Evolutionary conservation across 2,329 filamentous ascomycete species (phyloP).

Genomic region (Chaetoscypha palmicola): DNA sequence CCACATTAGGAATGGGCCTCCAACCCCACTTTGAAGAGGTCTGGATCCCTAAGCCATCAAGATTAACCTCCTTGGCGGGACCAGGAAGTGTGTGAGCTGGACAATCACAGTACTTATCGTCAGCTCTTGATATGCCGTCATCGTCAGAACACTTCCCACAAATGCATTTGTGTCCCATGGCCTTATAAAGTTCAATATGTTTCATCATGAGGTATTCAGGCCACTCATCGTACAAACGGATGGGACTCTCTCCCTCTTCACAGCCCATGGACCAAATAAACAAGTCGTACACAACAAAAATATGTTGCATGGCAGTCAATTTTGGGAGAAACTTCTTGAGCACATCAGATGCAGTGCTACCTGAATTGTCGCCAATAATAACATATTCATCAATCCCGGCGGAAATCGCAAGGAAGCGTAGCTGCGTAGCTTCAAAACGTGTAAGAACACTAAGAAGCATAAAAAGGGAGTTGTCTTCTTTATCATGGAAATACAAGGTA

Average conservation of each 20-base stretch:
- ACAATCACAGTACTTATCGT: too few relatives aligned
- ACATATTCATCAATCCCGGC: background rate
- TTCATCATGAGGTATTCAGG: background rate
- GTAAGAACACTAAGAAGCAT: slow-evolving; percentile 10
- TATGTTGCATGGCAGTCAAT: background rate
- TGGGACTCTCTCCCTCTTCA: background rate
- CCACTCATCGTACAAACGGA: background rate
- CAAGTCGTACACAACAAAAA: background rate
- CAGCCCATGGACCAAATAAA: background rate
- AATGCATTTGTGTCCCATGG: background rate
- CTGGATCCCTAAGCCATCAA: too few relatives aligned
- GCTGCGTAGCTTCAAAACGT: background rate
- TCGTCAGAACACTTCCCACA: background rate
- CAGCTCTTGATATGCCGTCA: too few relatives aligned
- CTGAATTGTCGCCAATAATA: background rate
- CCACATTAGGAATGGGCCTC: too few relatives aligned
- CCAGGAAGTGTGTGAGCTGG: too few relatives aligned
- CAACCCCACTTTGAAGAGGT: too few relatives aligned
- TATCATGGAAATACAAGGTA: slow-evolving; percentile 12
- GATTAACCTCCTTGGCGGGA: too few relatives aligned
- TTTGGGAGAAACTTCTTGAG: background rate
- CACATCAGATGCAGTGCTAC: background rate
- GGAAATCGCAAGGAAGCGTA: slow-evolving; percentile 13
- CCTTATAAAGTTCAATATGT: background rate
- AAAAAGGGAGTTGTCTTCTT: background rate